These are phyloP conservation scores for Penicillium alfredii DNA, from an alignment of 495 filamentous ascomycete species.

Conservation along the genomic window DNA sequence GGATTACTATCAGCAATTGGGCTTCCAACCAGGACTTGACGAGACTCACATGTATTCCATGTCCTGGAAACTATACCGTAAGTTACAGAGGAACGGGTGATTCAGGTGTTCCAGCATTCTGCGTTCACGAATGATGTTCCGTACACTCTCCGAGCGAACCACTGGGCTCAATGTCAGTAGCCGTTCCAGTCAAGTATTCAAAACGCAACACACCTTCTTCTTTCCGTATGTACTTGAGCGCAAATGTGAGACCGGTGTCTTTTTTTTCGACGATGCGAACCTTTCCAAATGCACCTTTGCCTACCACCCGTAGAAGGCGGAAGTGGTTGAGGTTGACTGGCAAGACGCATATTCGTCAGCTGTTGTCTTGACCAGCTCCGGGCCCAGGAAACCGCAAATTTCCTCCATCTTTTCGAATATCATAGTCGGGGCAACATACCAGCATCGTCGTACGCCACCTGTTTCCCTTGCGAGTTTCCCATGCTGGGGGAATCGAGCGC, in stretches of 20 bases:
- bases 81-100: constrained; percentile 95
- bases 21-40: not conserved
- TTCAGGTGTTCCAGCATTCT: constrained; percentile 97
- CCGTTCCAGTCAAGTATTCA: not conserved
- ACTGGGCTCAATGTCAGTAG: constrained; percentile 47
- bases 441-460: constrained; percentile 85
- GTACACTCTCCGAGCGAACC: constrained; percentile 93
- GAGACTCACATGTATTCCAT: constrained; percentile 92
- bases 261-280: constrained; percentile 97
- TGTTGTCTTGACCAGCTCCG: constrained; percentile 1
- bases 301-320: constrained; percentile 87
- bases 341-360: constrained; percentile 7
- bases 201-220: constrained; percentile 72
- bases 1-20: constrained; percentile 17
- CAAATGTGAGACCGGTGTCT: constrained; percentile 89
- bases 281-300: constrained; percentile 96
- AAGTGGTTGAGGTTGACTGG: constrained; percentile 97
- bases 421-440: constrained; percentile 52
- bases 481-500: constrained; percentile 43
- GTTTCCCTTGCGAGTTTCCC: constrained; percentile 94
- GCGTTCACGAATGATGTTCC: constrained; percentile 95
- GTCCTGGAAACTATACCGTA: constrained; percentile 98
- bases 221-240: constrained; percentile 96
- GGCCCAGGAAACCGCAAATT: not conserved
- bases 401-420: not conserved